Evolutionary conservation across 2,329 filamentous ascomycete genomes (phyloP), one percentile per base, ranked within the genome.

Genomic region (Rutstroemia sp.): DNA sequence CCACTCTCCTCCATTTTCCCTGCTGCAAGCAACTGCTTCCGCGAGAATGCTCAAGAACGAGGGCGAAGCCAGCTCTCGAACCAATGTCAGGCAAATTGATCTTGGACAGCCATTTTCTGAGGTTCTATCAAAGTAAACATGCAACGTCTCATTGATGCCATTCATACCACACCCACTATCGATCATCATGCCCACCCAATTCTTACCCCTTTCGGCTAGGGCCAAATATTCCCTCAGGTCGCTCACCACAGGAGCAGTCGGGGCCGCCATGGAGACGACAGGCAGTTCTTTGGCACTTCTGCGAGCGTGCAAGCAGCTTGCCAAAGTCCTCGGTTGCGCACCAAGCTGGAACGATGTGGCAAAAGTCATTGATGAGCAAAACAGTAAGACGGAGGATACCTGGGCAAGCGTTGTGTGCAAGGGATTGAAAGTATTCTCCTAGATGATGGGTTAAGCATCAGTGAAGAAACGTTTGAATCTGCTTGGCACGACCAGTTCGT

Each of bases 141-240:
- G 53, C 46, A 55, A 21, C 53, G n/a, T 21, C 53, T 55, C 17
- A 45, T 55, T 19, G 9, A n/a, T 50, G 75, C 73, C 52, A 80
- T 84, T 56, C 69, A 73, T 27, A 73, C 67, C 19, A 82, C 78
- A 21, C 86, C 86, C 3, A 81, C 89, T 63, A 83, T 90, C 68
- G 87, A 90, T 71, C 82, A 88, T 63, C 86, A 89, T 66, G 84
- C 83, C 2, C 86, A 89, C 61, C 86, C 86, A 27, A 75, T 90
- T 1, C 77, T 89, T 9, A 78, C 78, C 39, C 39, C 73, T 74
- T 6, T 71, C 75, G 19, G 70, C 75, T 10, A 69, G 79, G 27
- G 69, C 71, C 57, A 75, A 75, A 21, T 73, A 81, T 54, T 70
- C 76, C 0, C 71, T 83, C 5, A 67, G 81, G 48, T 78, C 82